A percentile compares a stretch with the other conserved stretches of the same genome.
Conservation (phyloP, 176 grass and related monocot genomes). For the Zea luxurians region DNA sequence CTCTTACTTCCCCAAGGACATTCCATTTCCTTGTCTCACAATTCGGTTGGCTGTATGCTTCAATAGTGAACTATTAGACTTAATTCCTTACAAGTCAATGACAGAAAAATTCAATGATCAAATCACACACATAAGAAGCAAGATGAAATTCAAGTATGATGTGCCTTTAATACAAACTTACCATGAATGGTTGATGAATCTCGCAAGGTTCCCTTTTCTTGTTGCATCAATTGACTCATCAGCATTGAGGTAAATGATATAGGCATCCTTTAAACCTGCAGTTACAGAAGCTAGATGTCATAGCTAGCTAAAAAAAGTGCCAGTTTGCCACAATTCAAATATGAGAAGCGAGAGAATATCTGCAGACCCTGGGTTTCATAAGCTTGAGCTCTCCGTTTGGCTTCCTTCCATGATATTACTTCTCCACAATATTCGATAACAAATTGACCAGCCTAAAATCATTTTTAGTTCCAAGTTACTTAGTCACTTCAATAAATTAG, state of each 20-base stretch:
- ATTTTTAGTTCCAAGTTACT: slow-evolving; percentile 10
- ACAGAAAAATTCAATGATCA: not conserved
- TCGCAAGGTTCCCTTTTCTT: slow-evolving; percentile 89
- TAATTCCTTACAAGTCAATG: slow-evolving; percentile 19
- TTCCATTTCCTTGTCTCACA: slow-evolving; percentile 97
- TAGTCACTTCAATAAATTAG: slow-evolving; percentile 12
- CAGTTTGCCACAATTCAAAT: not conserved
- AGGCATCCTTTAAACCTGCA: slow-evolving; percentile 79
- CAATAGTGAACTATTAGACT: slow-evolving; percentile 39
- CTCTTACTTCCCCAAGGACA: slow-evolving; percentile 87
- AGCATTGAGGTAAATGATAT: slow-evolving; percentile 94
- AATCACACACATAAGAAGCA: slow-evolving; percentile 16
- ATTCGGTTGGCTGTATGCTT: slow-evolving; percentile 81
- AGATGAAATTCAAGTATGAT: not conserved
- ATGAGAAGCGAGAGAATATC: slow-evolving; percentile 26
- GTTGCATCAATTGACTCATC: slow-evolving; percentile 99
- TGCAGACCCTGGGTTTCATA: slow-evolving; percentile 77
- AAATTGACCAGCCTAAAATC: slow-evolving; percentile 84
- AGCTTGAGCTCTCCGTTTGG: slow-evolving; percentile 74
- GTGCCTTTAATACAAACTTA: slow-evolving; percentile 25
- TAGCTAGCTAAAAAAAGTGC: slow-evolving; percentile 18
- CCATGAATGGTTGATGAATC: slow-evolving; percentile 98
- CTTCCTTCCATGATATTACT: slow-evolving; percentile 97
- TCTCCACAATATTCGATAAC: slow-evolving; percentile 97
- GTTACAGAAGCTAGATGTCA: slow-evolving; percentile 30